Base-by-base conservation (phyloP, 495 filamentous ascomycete genomes). In the Aspergillus leporis region DNA sequence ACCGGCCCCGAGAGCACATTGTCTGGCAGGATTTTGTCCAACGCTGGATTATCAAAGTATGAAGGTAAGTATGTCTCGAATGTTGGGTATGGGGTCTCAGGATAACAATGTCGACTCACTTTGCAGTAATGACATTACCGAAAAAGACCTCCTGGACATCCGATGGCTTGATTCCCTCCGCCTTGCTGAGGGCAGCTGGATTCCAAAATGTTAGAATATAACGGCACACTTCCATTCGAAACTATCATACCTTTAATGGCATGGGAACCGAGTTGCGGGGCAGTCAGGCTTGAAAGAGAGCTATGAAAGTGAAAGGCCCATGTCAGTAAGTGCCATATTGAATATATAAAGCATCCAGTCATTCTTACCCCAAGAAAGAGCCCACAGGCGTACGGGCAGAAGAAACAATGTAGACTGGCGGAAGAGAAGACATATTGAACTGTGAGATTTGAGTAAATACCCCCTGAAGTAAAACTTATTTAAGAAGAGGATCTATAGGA, bases 101-200 rank as follows among this genome's bases (percentile, higher is more conserved):
- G 3, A 16, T 32, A 61, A 55, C 28, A 62, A 38, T 14, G 41
- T 13, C 12, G 23, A 69, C 82, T 65, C 82, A 97, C 93, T 92
- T 92, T 67, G 93, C 94, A 46, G 92, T 95, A 64, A 98, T 83
- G 53, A 98, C 94, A 81, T 98, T 98, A 68, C 94, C 94, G 66
- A 96, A 94, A 82, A 94, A 95, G 68, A 98, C 90, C 69, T 98
- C 94, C 70, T 98, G 85, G 22, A 98, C 91, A 70, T 94, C 82
- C 58, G 88, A 82, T 47, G 91, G 80, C 72, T 93, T 89, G 76
- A 98, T 83, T 61, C 87, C 86, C 57, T 93, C 89, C 34, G 90
- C 91, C 63, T 89, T 87, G 71, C 91, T 86, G 62, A 98, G 79
- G 58, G 93, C 93, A 72, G 90, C 91, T 93, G 61, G 50, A 61